These are phyloP conservation scores for Chlamydomonas eustigma DNA, from an alignment of 139 green algal species.

Conservation along the genomic window DNA sequence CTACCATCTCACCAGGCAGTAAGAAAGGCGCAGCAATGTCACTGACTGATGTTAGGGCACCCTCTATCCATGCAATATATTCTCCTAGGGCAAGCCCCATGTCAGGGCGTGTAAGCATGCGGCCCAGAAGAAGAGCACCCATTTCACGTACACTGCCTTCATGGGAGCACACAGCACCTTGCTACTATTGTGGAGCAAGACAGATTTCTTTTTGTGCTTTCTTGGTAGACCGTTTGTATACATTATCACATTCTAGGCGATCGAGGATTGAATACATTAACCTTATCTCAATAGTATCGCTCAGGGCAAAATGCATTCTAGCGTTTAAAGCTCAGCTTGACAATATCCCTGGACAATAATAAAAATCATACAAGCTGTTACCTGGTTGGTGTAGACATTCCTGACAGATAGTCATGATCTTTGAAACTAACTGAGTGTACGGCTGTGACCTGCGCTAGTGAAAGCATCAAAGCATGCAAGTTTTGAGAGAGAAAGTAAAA, in stretches of 20 bases:
- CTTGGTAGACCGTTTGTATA: too few relatives aligned
- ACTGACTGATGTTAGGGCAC: conserved; percentile 25
- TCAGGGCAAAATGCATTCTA: too few relatives aligned
- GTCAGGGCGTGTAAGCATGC: conserved; percentile 87
- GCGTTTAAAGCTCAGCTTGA: too few relatives aligned
- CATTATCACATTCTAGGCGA: too few relatives aligned
- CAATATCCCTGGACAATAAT: too few relatives aligned
- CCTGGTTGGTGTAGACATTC: conserved; percentile 55
- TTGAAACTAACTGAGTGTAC: conserved; percentile 49
- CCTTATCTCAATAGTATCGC: too few relatives aligned
- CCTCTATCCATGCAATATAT: conserved; percentile 67
- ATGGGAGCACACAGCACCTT: too few relatives aligned
- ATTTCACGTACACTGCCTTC: conserved; percentile 73
- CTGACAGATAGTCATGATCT: conserved; percentile 66
- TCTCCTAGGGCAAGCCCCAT: conserved; percentile 57
- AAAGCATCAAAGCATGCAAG: too few relatives aligned
- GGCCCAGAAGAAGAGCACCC: conserved; percentile 75
- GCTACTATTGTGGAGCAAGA: too few relatives aligned
- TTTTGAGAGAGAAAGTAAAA: too few relatives aligned
- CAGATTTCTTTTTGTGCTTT: too few relatives aligned
- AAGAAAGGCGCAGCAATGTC: conserved; percentile 50
- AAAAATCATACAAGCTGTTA: conserved; percentile 3
- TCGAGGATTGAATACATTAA: too few relatives aligned
- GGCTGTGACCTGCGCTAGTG: background rate
- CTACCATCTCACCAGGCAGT: conserved; percentile 55